Evolutionary conservation across 2,329 filamentous ascomycete species (phyloP).

Genomic region (Ophiostoma tasmaniense): DNA sequence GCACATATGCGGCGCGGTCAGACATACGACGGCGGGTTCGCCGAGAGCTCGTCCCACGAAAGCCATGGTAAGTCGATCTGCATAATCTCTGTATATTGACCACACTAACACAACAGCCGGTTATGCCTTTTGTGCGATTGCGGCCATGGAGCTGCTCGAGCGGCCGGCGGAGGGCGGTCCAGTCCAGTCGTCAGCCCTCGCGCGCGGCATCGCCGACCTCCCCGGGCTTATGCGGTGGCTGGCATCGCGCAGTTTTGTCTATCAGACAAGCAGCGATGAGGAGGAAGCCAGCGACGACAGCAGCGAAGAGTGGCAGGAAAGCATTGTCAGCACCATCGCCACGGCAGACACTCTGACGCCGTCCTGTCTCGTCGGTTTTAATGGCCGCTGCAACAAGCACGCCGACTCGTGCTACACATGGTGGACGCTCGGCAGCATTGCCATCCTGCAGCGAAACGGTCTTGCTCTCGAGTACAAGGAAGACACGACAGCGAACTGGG

Average conservation of each 20-base stretch:
- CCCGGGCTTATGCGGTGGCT: slow-evolving; percentile 43
- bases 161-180: slow-evolving; percentile 40
- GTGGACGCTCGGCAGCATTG: slow-evolving; percentile 68
- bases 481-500: slow-evolving; percentile 44
- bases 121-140: slow-evolving; percentile 82
- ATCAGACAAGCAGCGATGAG: slow-evolving; percentile 40
- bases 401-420: slow-evolving; percentile 95
- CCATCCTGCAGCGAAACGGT: slow-evolving; percentile 25
- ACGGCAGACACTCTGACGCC: neutral
- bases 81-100: neutral
- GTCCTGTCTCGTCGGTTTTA: slow-evolving; percentile 57
- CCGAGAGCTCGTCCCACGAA: slow-evolving; percentile 69
- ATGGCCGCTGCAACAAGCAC: slow-evolving; percentile 82
- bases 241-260: slow-evolving; percentile 49
- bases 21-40: slow-evolving; percentile 79
- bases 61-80: slow-evolving; percentile 56
- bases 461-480: slow-evolving; percentile 44
- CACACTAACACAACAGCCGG: slow-evolving; percentile 51
- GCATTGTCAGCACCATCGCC: slow-evolving; percentile 22
- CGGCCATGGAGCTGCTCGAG: slow-evolving; percentile 66
- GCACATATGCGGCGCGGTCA: slow-evolving; percentile 55
- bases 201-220: slow-evolving; percentile 34
- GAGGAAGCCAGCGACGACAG: slow-evolving; percentile 38
- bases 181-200: slow-evolving; percentile 24
- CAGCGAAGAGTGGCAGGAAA: slow-evolving; percentile 29